Conservation (phyloP, 1,284 basidiomycete species). For the Anthracocystis panici-leucophaei region DNA sequence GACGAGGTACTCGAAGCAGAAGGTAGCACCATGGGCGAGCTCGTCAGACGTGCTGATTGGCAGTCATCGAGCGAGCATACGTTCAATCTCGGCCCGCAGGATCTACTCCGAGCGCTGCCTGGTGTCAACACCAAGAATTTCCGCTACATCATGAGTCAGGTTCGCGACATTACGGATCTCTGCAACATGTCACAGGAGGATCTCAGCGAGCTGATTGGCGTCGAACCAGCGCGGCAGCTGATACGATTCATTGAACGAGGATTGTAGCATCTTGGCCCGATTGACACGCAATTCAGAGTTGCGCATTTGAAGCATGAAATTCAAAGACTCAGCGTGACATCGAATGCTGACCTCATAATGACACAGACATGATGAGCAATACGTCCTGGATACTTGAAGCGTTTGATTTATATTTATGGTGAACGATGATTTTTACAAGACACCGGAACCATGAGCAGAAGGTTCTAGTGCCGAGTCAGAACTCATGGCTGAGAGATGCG, state of each 20-base stretch:
- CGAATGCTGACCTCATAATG: not conserved
- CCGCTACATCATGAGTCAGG: conserved; percentile 84
- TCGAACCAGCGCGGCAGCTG: conserved; percentile 82
- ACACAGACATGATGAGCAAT: not conserved
- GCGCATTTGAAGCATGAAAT: too few species aligned
- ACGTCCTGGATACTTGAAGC: conserved; percentile 11
- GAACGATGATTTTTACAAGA: conserved; percentile 12
- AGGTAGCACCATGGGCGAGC: conserved; percentile 20
- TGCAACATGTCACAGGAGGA: conserved; percentile 77
- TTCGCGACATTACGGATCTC: conserved; percentile 81
- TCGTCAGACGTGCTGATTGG: conserved; percentile 14
- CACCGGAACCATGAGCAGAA: conserved; percentile 6
- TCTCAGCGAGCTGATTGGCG: conserved; percentile 83
- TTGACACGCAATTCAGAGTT: too few species aligned
- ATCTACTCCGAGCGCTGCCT: conserved; percentile 72
- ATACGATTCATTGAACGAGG: conserved; percentile 21
- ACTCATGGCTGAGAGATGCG: conserved; percentile 1
- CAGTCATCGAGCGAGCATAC: conserved; percentile 38
- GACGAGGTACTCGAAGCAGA: conserved; percentile 32
- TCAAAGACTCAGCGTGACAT: too few species aligned
- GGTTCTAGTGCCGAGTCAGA: conserved; percentile 9
- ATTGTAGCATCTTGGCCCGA: not conserved
- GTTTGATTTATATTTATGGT: conserved; percentile 29
- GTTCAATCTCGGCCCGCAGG: conserved; percentile 65
- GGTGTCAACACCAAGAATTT: conserved; percentile 87